Evolutionary conservation across 768 basidiomycete genomes (phyloP), one percentile per base, ranked within the genome.

Genomic region (Lactarius vividus): DNA sequence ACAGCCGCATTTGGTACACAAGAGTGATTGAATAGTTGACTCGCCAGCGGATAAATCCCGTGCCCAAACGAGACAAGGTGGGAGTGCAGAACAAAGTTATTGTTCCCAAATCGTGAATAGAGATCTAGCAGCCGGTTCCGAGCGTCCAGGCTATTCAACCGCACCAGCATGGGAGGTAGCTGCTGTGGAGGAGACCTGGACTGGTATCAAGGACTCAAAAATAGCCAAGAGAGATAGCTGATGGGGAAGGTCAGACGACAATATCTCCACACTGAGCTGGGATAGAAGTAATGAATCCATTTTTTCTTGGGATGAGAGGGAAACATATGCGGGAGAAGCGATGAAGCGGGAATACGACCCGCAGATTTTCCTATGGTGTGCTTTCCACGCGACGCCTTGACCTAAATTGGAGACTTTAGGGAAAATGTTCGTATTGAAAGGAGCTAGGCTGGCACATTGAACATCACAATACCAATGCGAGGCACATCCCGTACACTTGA

Each of bases 11-110:
- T 92, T 1, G 92, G 90, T 20, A 82, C 70, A 74, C 92, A 94
- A 4, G 89, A 91, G 72, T 94, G 92, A 72, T 94, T 94, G 78
- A 93, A 91, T 15, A 85, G 73, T n/a, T 90, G 81, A 71, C 92
- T 93, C 1, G 92, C 87, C 11, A 84, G 74, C 9, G 92, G 90
- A 67, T 90, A 92, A 42, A 91, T 79, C 0, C 89, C 92, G 76
- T 92, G 87, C 0, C 84, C 92, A 71, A 88, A 78, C 1, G 87
- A 82, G 18, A 77, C 83, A 46, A 92, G 77, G 77, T 91, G 88
- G 2, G 87, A 88, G 71, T 91, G 88, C 28, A 93, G 77, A 11
- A 85, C 81, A 74, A 92, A 93, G 71, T 94, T 92, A 75, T 93
- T 94, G 77, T 91, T 93, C 49, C 84, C 84, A 69, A 89, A 92